A percentile compares a stretch with the other conserved stretches of the same genome.
These are phyloP conservation scores for Hypsizygus ulmarius DNA, from an alignment of 1,284 basidiomycete genomes.

Conservation along the genomic window DNA sequence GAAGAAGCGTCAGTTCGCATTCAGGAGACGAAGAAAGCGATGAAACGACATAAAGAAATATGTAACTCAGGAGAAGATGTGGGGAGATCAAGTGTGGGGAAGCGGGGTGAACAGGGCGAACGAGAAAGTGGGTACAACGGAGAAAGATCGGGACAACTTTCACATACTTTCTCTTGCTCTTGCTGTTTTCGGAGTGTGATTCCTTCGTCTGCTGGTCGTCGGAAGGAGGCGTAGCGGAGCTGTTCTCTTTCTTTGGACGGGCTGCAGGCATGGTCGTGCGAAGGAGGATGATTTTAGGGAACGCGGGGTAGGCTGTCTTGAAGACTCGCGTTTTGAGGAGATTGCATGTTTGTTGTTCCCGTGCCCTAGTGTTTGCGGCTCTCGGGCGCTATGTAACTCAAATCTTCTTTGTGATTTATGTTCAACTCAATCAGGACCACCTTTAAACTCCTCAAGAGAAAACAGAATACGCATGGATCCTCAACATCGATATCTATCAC, in stretches of 20 bases:
- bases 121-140: constrained; percentile 34
- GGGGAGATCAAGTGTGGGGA: constrained; percentile 30
- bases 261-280: constrained; percentile 57
- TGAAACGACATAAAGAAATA: constrained; percentile 29
- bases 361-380: constrained; percentile 35
- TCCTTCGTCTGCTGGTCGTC: constrained; percentile 56
- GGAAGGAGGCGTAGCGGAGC: constrained; percentile 59
- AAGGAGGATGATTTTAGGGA: constrained; percentile 27
- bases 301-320: constrained; percentile 29
- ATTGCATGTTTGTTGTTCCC: constrained; percentile 37
- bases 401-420: constrained; percentile 38
- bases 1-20: constrained; percentile 26
- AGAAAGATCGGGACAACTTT: constrained; percentile 40
- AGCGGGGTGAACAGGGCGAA: constrained; percentile 35
- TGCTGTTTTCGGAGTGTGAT: constrained; percentile 56
- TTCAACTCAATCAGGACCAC: constrained; percentile 33
- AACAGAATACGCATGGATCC: constrained; percentile 29
- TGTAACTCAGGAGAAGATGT: constrained; percentile 19
- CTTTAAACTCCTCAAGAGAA: constrained; percentile 25
- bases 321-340: constrained; percentile 32
- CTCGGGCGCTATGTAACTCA: constrained; percentile 37
- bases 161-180: constrained; percentile 70
- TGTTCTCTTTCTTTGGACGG: constrained; percentile 62
- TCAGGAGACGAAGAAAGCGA: constrained; percentile 19
- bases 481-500: constrained; percentile 36